These are phyloP conservation scores for Stachybotrys chartarum DNA, from an alignment of 2,329 filamentous ascomycete species.

Conservation along the genomic window DNA sequence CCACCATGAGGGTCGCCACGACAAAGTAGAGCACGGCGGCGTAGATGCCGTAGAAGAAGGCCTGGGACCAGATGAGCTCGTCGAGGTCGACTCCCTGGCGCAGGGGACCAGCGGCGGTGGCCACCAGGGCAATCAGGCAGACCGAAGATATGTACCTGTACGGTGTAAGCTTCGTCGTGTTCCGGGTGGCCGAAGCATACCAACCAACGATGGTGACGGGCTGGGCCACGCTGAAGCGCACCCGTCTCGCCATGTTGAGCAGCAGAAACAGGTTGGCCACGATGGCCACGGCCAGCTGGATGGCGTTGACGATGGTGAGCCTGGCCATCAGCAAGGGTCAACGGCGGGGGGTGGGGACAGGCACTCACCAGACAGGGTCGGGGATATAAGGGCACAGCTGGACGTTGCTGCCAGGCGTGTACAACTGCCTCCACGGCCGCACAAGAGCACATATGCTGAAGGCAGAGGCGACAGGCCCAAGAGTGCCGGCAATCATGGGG, in stretches of 20 bases:
- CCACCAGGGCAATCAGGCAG: conserved; percentile 58
- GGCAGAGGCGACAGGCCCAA: conserved; percentile 80
- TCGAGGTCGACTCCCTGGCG: conserved; percentile 21
- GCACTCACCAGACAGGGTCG: conserved; percentile 63
- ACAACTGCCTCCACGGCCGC: conserved; percentile 63
- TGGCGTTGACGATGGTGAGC: conserved; percentile 68
- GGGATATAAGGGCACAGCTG: conserved; percentile 43
- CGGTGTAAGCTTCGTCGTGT: neutral
- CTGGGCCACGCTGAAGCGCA: conserved; percentile 75
- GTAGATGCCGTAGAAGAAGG: conserved; percentile 81
- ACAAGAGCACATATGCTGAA: conserved; percentile 85
- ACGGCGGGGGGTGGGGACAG: neutral
- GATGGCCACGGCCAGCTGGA: conserved; percentile 69
- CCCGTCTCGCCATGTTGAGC: conserved; percentile 75
- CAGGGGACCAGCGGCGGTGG: conserved; percentile 57
- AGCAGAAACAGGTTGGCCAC: conserved; percentile 75
- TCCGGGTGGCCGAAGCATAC: conserved; percentile 31
- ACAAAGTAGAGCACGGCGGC: conserved; percentile 74
- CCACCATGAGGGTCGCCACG: conserved; percentile 65
- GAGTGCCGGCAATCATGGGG: conserved; percentile 74
- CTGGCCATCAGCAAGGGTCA: conserved; percentile 23
- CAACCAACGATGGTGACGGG: conserved; percentile 79
- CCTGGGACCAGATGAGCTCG: conserved; percentile 65
- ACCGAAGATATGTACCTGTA: conserved; percentile 50
- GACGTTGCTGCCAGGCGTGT: conserved; percentile 37